A percentile compares a stretch with the other conserved stretches of the same genome.
phyloP scores from a whole-genome alignment of 2,329 filamentous ascomycete species.

The Xylaria polymorpha region DNA sequence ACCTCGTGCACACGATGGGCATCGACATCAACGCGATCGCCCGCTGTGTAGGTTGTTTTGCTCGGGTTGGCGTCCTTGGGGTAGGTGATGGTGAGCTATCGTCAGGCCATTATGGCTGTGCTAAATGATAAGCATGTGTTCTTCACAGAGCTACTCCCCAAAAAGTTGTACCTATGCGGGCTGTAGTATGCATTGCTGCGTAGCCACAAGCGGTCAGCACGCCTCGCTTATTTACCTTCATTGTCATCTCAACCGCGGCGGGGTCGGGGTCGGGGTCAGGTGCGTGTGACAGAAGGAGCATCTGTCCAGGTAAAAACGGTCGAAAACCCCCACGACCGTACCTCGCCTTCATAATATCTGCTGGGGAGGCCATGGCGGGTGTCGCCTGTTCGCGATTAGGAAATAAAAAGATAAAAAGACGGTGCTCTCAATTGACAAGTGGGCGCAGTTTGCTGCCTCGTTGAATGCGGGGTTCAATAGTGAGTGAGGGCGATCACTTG shows the following conservation, averaged over 20 bases:
- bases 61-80: conserved; percentile 66
- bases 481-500: not conserved
- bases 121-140: not conserved
- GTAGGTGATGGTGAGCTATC: conserved; percentile 75
- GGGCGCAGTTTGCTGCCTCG: conserved; percentile 33
- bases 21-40: conserved; percentile 74
- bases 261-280: not conserved
- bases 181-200: conserved; percentile 73
- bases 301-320: conserved; percentile 80
- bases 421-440: conserved; percentile 11
- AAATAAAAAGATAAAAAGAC: not conserved
- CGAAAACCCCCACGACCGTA: conserved; percentile 75
- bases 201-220: conserved; percentile 34
- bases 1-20: conserved; percentile 74
- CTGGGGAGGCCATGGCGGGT: conserved; percentile 40
- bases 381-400: not conserved
- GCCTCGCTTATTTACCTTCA: conserved; percentile 32
- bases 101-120: conserved; percentile 72
- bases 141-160: not conserved
- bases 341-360: conserved; percentile 67
- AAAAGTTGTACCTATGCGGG: conserved; percentile 56
- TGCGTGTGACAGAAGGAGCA: conserved; percentile 65
- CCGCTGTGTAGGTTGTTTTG: conserved; percentile 69
- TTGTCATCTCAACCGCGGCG: conserved; percentile 8
- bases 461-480: conserved; percentile 19